These are phyloP conservation scores for Eucommia ulmoides DNA, from an alignment of 257 asterid genomes.

Conservation along the genomic window DNA sequence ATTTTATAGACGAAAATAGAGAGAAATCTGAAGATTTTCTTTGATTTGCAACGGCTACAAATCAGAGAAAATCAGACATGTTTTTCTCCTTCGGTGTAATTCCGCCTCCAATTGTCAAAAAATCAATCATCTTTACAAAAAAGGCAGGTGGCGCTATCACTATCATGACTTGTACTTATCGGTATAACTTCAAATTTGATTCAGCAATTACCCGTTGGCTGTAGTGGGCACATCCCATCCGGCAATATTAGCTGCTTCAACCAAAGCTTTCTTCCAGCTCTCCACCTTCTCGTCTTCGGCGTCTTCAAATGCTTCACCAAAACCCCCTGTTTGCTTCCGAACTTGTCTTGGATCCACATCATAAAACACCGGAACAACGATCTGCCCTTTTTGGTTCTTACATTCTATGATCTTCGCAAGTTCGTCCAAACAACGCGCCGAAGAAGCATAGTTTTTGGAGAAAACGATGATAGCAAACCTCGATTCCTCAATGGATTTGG, in stretches of 20 bases:
- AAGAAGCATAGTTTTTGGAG: constrained; percentile 1
- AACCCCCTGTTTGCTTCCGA: background rate
- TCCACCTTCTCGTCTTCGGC: constrained; percentile 6
- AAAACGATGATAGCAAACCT: constrained; percentile 1
- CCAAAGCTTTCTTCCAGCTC: constrained; percentile 1
- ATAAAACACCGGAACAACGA: background rate
- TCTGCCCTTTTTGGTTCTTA: background rate
- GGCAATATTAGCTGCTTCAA: background rate
- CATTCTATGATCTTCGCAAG: constrained; percentile 3
- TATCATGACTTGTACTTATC: background rate
- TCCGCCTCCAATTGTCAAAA: too few relatives aligned
- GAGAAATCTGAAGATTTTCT: too few relatives aligned
- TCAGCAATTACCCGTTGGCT: too few relatives aligned
- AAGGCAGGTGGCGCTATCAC: too few relatives aligned
- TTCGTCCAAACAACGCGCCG: constrained; percentile 5
- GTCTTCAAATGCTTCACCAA: background rate
- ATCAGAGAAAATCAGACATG: too few relatives aligned
- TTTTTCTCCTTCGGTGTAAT: too few relatives aligned
- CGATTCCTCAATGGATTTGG: background rate
- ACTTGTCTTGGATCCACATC: constrained; percentile 4
- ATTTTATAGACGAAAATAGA: too few relatives aligned
- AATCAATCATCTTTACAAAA: too few relatives aligned
- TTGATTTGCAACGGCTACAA: too few relatives aligned
- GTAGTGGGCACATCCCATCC: background rate
- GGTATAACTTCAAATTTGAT: too few relatives aligned